phyloP scores from a whole-genome alignment of 1,284 basidiomycete species.

The Marasmius oreades region DNA sequence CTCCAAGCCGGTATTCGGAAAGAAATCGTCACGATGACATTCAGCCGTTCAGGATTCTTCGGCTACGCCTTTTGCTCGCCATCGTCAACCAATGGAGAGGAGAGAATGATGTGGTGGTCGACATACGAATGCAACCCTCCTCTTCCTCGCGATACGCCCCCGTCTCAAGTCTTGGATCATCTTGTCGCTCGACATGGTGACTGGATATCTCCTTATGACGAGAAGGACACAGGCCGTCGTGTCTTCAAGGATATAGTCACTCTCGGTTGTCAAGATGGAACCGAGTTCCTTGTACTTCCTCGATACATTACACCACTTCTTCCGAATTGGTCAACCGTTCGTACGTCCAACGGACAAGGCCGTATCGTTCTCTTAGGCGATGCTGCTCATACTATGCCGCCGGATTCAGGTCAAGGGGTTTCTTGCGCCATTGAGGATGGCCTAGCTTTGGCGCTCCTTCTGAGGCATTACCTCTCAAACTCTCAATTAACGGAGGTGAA shows the following conservation, averaged over 20 bases:
- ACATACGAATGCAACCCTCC: slow-evolving; percentile 30
- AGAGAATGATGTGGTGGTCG: slow-evolving; percentile 36
- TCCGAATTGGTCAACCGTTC: slow-evolving; percentile 25
- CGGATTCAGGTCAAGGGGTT: slow-evolving; percentile 35
- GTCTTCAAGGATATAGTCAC: slow-evolving; percentile 26
- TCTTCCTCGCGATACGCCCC: slow-evolving; percentile 22
- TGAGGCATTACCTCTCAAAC: slow-evolving; percentile 26
- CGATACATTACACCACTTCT: slow-evolving; percentile 30
- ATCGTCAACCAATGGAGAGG: slow-evolving; percentile 12
- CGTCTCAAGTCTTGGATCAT: slow-evolving; percentile 23
- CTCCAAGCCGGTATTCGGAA: slow-evolving; percentile 24
- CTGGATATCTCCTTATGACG: slow-evolving; percentile 32
- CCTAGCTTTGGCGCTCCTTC: slow-evolving; percentile 29
- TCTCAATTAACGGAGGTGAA: slow-evolving; percentile 15
- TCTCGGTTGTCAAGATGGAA: slow-evolving; percentile 19
- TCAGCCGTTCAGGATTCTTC: slow-evolving; percentile 34
- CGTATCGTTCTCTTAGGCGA: slow-evolving; percentile 34
- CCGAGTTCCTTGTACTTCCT: slow-evolving; percentile 27
- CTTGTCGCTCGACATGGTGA: slow-evolving; percentile 29
- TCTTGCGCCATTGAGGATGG: slow-evolving; percentile 36
- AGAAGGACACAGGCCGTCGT: slow-evolving; percentile 4
- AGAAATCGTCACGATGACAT: slow-evolving; percentile 33
- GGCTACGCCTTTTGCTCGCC: slow-evolving; percentile 26
- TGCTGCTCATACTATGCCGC: slow-evolving; percentile 36
- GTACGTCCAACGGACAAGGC: slow-evolving; percentile 20